Percentiles rank a stretch among this genome's conserved stretches.
phyloP scores from a whole-genome alignment of 2,329 filamentous ascomycete genomes.

The Botrytis hyacinthi region DNA sequence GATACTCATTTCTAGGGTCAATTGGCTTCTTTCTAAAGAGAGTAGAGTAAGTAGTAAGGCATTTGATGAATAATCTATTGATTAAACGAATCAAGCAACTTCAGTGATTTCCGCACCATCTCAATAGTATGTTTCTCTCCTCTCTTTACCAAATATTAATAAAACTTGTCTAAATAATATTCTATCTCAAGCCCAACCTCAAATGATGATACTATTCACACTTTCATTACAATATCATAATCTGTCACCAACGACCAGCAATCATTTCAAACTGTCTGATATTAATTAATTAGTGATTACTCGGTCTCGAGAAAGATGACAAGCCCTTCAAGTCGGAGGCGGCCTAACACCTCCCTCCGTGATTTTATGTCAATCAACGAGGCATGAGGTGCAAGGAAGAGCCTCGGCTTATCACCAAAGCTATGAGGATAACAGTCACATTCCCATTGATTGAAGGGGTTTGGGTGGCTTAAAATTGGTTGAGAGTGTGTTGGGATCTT shows the following conservation, averaged over 20 bases:
- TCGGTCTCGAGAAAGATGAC: neutral
- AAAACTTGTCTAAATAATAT: neutral
- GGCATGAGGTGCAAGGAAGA: neutral
- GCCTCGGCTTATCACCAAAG: constrained; percentile 6
- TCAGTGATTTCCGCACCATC: too few species aligned
- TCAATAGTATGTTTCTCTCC: neutral
- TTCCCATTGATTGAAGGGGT: neutral
- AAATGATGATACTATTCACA: neutral
- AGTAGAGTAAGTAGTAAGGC: too few species aligned
- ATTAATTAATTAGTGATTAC: neutral
- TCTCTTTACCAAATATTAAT: neutral
- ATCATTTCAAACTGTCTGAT: neutral
- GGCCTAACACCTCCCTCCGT: neutral
- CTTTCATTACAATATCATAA: neutral
- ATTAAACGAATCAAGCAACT: too few species aligned
- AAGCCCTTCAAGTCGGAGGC: neutral
- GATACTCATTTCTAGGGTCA: too few species aligned
- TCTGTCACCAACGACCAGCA: too few species aligned
- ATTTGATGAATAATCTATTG: too few species aligned
- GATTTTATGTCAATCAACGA: neutral
- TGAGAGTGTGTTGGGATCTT: neutral
- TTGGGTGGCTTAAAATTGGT: neutral
- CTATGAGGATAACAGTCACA: neutral
- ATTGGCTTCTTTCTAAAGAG: too few species aligned
- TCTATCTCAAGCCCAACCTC: neutral